Percentiles rank a stretch among this genome's conserved stretches.
These are phyloP conservation scores for Boletus reticuloceps DNA, from an alignment of 768 basidiomycete genomes.

Conservation along the genomic window DNA sequence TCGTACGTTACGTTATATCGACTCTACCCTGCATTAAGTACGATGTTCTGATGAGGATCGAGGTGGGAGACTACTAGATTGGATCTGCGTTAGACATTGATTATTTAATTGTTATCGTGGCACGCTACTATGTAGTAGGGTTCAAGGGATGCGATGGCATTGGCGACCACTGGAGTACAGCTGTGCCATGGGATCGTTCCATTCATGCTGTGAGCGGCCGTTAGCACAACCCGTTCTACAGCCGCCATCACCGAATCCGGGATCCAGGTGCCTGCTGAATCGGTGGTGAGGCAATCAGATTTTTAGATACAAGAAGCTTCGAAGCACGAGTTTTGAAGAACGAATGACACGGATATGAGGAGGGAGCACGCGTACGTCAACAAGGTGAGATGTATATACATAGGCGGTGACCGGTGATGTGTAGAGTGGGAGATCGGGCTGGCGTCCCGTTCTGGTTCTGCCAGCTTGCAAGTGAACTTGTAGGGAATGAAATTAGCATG, in stretches of 20 bases:
- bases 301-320: neutral
- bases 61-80: neutral
- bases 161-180: neutral
- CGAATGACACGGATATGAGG: slow-evolving; percentile 19
- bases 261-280: neutral
- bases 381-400: neutral
- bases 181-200: neutral
- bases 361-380: neutral
- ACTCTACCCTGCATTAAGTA: slow-evolving; percentile 3
- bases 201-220: slow-evolving; percentile 2
- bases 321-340: slow-evolving; percentile 4
- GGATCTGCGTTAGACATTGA: slow-evolving; percentile 1
- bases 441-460: slow-evolving; percentile 5
- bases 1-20: slow-evolving; percentile 20
- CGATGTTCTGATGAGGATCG: neutral
- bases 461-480: slow-evolving; percentile 10
- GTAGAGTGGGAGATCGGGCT: neutral
- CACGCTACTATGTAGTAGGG: neutral
- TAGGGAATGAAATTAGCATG: too few relatives aligned
- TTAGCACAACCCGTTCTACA: slow-evolving; percentile 9
- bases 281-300: neutral
- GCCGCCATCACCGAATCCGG: slow-evolving; percentile 12
- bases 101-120: neutral
- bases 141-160: neutral
- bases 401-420: too few relatives aligned